Evolutionary conservation across 176 grass and related monocot species (phyloP), one percentile per base, ranked within the genome.

Genomic region (Alopecurus myosuroides): DNA sequence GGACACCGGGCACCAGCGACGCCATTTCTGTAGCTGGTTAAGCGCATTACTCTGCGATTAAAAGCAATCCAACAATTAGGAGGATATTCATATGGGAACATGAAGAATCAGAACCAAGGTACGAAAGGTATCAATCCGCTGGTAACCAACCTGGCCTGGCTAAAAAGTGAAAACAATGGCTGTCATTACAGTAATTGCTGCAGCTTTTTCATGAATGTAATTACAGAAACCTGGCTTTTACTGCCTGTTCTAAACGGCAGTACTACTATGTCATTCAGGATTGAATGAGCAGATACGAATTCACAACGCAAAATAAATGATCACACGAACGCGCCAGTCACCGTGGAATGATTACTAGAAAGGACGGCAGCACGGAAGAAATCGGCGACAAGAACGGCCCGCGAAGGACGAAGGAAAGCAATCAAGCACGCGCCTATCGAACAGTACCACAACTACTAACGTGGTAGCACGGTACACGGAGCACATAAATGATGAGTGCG

Each of bases 1-100:
- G 95, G 84, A 92, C 81, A 70, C 95, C 95, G 9, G 90, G 92
- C 33, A 92, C 92, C 79, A 94, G 79, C 22, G 92, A 94, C 76
- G 95, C 90, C 95, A 97, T 97, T 89, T 77, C 1, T 64, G 86
- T 18, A 55, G 15, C 44, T 81, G 77, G 76, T 86, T 83, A 74
- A 78, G 76, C 65, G 22, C 89, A 91, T 94, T 51, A 91, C 76
- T 91, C 92, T 94, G 76, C 17, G 66, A 63, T 56, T 70, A 4
- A 13, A 22, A 22, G 18, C 10, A 26, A 37, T 68, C 18, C 29
- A 68, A 29, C 45, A 18, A 30, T 56, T 12, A 23, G 26, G 78
- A 46, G 13, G 42, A 45, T 64, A 26, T 72, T 44, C 64, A 52
- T 51, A 81, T 9, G 34, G 3, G 42, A 30, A 3, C 41, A 77